These are phyloP conservation scores for Vitis hybrid DNA, from an alignment of 177 flowering plant genomes.

Conservation along the genomic window DNA sequence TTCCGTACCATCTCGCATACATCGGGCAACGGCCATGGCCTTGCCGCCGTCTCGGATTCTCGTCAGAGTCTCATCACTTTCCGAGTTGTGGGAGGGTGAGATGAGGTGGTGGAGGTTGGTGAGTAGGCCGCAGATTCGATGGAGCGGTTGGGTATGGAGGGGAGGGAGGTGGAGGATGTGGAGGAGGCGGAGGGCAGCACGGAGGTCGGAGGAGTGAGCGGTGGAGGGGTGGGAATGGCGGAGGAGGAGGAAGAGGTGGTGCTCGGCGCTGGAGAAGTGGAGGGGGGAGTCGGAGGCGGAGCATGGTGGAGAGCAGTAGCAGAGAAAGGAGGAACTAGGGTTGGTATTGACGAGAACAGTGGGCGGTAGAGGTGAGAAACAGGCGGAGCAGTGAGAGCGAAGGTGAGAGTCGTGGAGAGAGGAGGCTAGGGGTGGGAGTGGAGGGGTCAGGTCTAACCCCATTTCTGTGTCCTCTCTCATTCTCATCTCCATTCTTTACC, in stretches of 20 bases:
- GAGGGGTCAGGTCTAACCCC: conserved; percentile 51
- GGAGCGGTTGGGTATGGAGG: not conserved
- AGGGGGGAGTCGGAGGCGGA: conserved; percentile 26
- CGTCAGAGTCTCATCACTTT: conserved; percentile 12
- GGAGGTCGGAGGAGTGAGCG: conserved; percentile 42
- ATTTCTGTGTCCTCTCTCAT: conserved; percentile 34
- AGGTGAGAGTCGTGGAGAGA: conserved; percentile 51
- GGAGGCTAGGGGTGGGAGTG: conserved; percentile 48
- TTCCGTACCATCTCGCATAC: conserved; percentile 18
- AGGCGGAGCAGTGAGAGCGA: conserved; percentile 55
- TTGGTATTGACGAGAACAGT: conserved; percentile 11
- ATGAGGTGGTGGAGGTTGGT: conserved; percentile 42
- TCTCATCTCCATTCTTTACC: conserved; percentile 51
- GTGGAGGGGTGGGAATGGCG: conserved; percentile 12
- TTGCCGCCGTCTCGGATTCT: conserved; percentile 43
- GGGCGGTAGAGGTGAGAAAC: conserved; percentile 40
- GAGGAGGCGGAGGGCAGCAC: conserved; percentile 63
- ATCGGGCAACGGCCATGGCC: conserved; percentile 39
- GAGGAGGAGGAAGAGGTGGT: conserved; percentile 35
- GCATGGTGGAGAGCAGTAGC: conserved; percentile 45
- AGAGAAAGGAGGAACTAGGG: conserved; percentile 1
- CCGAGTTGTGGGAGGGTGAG: not conserved
- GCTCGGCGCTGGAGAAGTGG: conserved; percentile 46
- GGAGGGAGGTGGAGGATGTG: conserved; percentile 32
- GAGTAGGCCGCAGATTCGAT: conserved; percentile 47